A percentile compares a stretch with the other conserved stretches of the same genome.
Conservation (phyloP, 805 yeast species). For the Isabelozyma heimii region DNA sequence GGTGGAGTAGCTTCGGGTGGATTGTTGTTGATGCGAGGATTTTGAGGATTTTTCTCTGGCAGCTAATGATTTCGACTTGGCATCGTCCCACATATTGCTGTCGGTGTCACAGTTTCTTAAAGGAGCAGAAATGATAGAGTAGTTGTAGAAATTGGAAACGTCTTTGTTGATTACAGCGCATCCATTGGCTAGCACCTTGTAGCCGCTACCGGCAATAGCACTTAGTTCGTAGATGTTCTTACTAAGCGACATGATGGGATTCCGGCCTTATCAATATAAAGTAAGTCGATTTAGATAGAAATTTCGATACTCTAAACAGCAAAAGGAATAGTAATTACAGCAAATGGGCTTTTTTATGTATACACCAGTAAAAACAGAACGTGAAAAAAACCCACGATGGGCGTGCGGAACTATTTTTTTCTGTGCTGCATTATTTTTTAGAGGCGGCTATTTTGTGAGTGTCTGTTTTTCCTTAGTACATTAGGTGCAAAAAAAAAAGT, state of each 20-base stretch:
- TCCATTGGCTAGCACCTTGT: constrained; percentile 17
- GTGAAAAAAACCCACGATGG: neutral
- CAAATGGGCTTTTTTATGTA: neutral
- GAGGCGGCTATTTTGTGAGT: neutral
- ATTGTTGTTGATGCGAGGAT: constrained; percentile 3
- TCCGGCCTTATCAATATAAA: neutral
- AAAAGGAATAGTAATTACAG: neutral
- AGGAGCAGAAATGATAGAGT: constrained; percentile 18
- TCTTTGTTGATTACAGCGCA: constrained; percentile 16
- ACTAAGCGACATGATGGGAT: constrained; percentile 7
- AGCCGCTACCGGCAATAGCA: constrained; percentile 23
- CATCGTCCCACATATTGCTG: constrained; percentile 22
- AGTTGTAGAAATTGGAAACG: constrained; percentile 13
- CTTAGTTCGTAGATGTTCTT: constrained; percentile 17
- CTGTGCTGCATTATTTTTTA: too few species aligned
- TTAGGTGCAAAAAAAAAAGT: neutral
- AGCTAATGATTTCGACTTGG: constrained; percentile 5
- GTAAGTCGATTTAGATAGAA: neutral
- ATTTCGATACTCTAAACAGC: neutral
- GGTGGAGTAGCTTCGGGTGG: constrained; percentile 1
- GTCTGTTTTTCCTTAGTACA: neutral
- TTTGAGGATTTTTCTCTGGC: constrained; percentile 2
- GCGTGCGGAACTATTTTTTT: neutral
- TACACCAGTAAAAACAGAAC: neutral
- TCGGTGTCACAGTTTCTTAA: constrained; percentile 15